Percentiles rank a stretch among this genome's conserved stretches.
These are phyloP conservation scores for Talaromyces amestolkiae DNA, from an alignment of 2,329 filamentous ascomycete genomes.

Conservation along the genomic window DNA sequence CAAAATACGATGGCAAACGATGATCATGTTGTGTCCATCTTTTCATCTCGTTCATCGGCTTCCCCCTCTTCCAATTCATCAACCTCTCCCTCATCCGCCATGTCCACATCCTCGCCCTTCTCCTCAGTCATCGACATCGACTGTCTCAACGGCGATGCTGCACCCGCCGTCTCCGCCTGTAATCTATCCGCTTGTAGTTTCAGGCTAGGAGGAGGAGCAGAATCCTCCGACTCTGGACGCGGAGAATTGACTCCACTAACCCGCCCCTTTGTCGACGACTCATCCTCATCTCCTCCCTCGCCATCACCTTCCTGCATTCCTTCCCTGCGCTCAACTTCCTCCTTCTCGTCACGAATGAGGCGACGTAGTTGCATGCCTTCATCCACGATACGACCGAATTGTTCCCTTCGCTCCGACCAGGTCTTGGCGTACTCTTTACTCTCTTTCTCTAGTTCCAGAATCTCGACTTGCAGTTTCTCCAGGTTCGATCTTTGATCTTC, in stretches of 20 bases:
- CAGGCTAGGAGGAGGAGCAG: conserved; percentile 9
- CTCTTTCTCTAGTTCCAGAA: conserved; percentile 80
- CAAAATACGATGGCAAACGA: background rate
- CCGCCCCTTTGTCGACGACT: conserved; percentile 40
- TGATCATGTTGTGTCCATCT: conserved; percentile 64
- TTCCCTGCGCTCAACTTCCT: conserved; percentile 84
- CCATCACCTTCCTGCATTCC: conserved; percentile 69
- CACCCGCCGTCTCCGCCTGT: conserved; percentile 27
- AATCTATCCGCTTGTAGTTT: conserved; percentile 34
- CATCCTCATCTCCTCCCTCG: conserved; percentile 52
- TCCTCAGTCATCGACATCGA: conserved; percentile 38
- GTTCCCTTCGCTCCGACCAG: conserved; percentile 79
- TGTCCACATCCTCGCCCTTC: conserved; percentile 57
- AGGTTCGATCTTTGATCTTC: conserved; percentile 78
- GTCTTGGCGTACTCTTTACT: conserved; percentile 76
- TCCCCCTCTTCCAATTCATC: conserved; percentile 51
- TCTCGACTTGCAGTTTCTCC: conserved; percentile 81
- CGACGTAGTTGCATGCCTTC: conserved; percentile 83
- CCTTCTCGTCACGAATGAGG: conserved; percentile 90
- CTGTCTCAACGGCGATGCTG: conserved; percentile 40
- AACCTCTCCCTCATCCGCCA: conserved; percentile 54
- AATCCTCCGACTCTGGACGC: conserved; percentile 46
- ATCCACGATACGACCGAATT: conserved; percentile 84
- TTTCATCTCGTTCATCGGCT: conserved; percentile 53
- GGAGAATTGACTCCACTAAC: conserved; percentile 51